Percentiles rank a stretch among this genome's conserved stretches.
Conservation (phyloP, 768 basidiomycete genomes). For the Hygrocybe punicea region DNA sequence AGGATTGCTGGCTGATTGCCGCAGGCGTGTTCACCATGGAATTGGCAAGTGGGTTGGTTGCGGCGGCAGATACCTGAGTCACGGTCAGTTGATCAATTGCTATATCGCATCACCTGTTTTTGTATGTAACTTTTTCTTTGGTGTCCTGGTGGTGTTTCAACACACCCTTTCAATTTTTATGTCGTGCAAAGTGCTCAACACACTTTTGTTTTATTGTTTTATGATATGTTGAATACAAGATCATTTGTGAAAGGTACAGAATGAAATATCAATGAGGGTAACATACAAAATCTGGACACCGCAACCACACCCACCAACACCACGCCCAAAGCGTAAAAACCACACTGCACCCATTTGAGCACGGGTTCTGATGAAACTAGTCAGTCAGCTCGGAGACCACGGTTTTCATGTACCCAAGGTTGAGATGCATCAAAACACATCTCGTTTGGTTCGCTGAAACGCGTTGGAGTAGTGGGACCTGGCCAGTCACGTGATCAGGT, state of each 20-base stretch:
- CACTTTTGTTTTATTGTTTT: background rate
- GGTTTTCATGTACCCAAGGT: too few relatives aligned
- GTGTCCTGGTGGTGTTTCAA: background rate
- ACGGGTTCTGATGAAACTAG: too few relatives aligned
- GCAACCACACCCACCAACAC: too few relatives aligned
- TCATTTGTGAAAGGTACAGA: background rate
- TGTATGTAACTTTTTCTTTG: background rate
- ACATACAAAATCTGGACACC: background rate
- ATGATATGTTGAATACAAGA: background rate
- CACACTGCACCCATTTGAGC: too few relatives aligned
- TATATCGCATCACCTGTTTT: background rate
- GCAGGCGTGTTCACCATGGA: slow-evolving; percentile 2
- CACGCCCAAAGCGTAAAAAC: too few relatives aligned
- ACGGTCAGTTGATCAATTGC: background rate
- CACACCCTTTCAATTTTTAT: background rate
- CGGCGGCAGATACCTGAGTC: background rate
- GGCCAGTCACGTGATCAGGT: too few relatives aligned
- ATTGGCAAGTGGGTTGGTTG: slow-evolving; percentile 6
- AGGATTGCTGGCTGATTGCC: slow-evolving; percentile 1
- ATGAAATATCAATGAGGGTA: background rate
- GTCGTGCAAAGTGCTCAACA: background rate
- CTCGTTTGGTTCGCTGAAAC: too few relatives aligned
- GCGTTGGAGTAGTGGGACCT: too few relatives aligned
- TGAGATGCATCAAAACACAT: too few relatives aligned
- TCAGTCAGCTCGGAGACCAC: too few relatives aligned